phyloP scores from a whole-genome alignment of 2,329 filamentous ascomycete species.

The Chaetoscypha palmicola region DNA sequence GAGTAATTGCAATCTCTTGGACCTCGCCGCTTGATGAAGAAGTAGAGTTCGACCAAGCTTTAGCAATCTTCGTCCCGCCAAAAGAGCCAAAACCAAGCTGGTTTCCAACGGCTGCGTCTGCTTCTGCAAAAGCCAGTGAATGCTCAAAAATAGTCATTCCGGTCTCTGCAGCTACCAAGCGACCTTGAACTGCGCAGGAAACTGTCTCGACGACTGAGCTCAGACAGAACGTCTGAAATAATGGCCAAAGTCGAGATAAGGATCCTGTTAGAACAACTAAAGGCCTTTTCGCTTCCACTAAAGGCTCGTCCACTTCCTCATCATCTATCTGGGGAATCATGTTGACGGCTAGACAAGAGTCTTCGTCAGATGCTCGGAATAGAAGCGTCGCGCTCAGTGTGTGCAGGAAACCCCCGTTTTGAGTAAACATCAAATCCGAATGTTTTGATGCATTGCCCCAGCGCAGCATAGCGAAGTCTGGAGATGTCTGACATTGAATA shows the following conservation, averaged over 20 bases:
- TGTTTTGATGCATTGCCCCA: constrained; percentile 61
- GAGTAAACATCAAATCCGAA: constrained; percentile 62
- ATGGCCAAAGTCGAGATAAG: constrained; percentile 66
- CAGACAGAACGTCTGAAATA: constrained; percentile 61
- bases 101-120: constrained; percentile 77
- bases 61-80: constrained; percentile 24
- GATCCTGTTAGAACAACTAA: constrained; percentile 50
- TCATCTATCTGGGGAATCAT: constrained; percentile 57
- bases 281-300: constrained; percentile 7
- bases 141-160: constrained; percentile 97
- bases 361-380: constrained; percentile 64
- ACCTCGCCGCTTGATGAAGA: constrained; percentile 21
- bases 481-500: constrained; percentile 85
- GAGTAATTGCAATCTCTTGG: constrained; percentile 44
- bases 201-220: constrained; percentile 88
- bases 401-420: constrained; percentile 64
- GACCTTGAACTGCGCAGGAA: constrained; percentile 79
- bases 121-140: constrained; percentile 90
- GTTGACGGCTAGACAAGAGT: constrained; percentile 66
- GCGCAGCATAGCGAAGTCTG: constrained; percentile 60
- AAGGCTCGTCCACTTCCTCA: constrained; percentile 33
- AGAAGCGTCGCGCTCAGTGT: constrained; percentile 64
- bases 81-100: constrained; percentile 65
- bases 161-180: constrained; percentile 72
- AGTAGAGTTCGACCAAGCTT: constrained; percentile 16